A percentile compares a stretch with the other conserved stretches of the same genome.
phyloP scores from a whole-genome alignment of 805 yeast species.

The Blastobotrys robertii region DNA sequence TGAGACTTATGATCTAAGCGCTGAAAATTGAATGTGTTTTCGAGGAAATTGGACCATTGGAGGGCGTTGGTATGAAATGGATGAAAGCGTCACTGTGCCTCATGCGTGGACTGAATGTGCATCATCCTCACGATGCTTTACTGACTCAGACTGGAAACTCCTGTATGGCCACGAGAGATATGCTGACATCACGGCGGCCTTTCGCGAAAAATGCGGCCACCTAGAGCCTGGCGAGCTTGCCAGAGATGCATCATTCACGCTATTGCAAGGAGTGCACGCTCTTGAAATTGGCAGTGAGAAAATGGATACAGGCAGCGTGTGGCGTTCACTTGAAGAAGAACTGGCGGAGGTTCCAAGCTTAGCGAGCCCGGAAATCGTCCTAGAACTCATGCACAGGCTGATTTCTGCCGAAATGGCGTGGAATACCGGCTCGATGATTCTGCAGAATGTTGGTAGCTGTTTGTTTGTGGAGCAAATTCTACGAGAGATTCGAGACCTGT shows the following conservation, averaged over 20 bases:
- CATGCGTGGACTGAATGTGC: no score
- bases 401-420: conserved; percentile 53
- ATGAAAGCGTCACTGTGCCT: no score
- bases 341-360: conserved; percentile 32
- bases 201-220: conserved; percentile 9
- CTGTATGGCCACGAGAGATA: conserved; percentile 23
- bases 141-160: no score
- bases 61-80: no score
- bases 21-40: no score
- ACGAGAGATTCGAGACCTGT: conserved; percentile 18
- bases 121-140: no score
- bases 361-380: conserved; percentile 33
- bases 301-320: conserved; percentile 70
- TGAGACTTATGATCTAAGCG: no score
- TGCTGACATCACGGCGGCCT: conserved; percentile 21
- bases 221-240: conserved; percentile 47
- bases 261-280: conserved; percentile 82
- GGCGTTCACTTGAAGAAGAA: conserved; percentile 35
- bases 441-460: conserved; percentile 72
- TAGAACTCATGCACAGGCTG: conserved; percentile 45
- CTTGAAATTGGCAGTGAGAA: conserved; percentile 54
- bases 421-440: conserved; percentile 64
- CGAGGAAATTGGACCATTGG: no score
- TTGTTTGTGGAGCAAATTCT: conserved; percentile 58
- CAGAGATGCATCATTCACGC: conserved; percentile 48